Conservation (phyloP, 495 filamentous ascomycete genomes). For the Trichoderma orchidacearum region DNA sequence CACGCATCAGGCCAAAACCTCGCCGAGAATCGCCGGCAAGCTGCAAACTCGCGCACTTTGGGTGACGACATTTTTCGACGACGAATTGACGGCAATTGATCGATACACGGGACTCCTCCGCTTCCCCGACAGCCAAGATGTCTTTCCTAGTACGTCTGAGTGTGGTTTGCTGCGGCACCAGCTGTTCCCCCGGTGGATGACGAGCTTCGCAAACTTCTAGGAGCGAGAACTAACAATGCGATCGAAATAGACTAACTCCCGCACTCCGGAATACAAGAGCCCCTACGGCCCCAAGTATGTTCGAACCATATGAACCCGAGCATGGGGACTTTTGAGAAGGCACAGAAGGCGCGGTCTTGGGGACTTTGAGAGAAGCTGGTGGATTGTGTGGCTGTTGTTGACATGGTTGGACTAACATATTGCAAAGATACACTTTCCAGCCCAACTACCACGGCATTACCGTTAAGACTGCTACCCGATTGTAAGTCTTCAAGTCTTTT, state of each 20-base stretch:
- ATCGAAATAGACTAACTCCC: slow-evolving; percentile 19
- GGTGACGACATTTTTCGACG: background rate
- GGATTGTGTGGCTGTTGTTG: background rate
- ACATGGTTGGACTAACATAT: slow-evolving; percentile 13
- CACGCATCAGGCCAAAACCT: background rate
- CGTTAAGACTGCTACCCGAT: slow-evolving; percentile 14
- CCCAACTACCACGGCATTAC: slow-evolving; percentile 24
- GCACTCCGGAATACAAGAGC: slow-evolving; percentile 21
- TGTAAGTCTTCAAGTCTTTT: slow-evolving; percentile 20
- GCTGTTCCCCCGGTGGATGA: background rate
- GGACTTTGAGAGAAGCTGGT: background rate
- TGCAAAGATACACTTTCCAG: slow-evolving; percentile 32
- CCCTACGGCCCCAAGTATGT: slow-evolving; percentile 39
- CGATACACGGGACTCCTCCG: background rate
- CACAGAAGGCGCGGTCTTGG: background rate
- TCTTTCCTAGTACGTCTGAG: slow-evolving; percentile 22
- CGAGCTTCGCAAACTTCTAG: no score
- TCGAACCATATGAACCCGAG: slow-evolving; percentile 2
- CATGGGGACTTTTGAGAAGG: background rate
- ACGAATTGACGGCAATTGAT: background rate
- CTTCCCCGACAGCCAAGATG: slow-evolving; percentile 17
- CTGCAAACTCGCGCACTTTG: slow-evolving; percentile 18
- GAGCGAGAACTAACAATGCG: background rate
- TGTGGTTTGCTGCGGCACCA: background rate
- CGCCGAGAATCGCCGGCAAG: background rate